Evolutionary conservation across 2,329 filamentous ascomycete species (phyloP).

Genomic region (Geosmithia morbida): DNA sequence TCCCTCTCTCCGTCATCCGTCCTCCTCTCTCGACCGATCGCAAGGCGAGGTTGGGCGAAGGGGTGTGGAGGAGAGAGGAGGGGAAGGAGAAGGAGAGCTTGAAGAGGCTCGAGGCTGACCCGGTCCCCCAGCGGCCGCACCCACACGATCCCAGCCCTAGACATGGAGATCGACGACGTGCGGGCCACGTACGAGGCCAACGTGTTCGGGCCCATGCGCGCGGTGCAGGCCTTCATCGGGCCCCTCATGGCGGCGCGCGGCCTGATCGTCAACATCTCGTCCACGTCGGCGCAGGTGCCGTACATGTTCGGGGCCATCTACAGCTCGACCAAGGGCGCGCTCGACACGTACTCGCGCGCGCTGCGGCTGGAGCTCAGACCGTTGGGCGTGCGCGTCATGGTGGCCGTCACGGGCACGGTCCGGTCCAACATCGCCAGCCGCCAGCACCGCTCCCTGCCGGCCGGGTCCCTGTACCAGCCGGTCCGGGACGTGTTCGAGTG

Average conservation of each 20-base stretch:
- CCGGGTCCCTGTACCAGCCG: slow-evolving; percentile 30
- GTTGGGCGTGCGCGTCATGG: slow-evolving; percentile 41
- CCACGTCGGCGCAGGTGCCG: slow-evolving; percentile 31
- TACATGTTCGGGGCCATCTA: slow-evolving; percentile 40
- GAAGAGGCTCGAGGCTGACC: background rate
- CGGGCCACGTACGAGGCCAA: slow-evolving; percentile 41
- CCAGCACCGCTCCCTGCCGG: slow-evolving; percentile 23
- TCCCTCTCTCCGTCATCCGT: background rate
- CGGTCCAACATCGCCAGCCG: slow-evolving; percentile 31
- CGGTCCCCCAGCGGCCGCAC: slow-evolving; percentile 30
- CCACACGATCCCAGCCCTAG: slow-evolving; percentile 34
- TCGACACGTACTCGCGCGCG: slow-evolving; percentile 36
- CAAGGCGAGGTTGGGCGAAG: too few species aligned
- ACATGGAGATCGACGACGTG: slow-evolving; percentile 36
- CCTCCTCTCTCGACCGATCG: too few species aligned
- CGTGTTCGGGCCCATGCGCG: slow-evolving; percentile 42
- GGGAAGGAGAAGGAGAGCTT: background rate
- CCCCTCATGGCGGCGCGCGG: slow-evolving; percentile 34
- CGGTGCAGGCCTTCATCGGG: slow-evolving; percentile 32
- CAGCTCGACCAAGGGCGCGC: slow-evolving; percentile 39
- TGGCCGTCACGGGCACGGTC: slow-evolving; percentile 39
- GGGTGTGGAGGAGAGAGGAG: background rate
- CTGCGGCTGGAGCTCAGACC: slow-evolving; percentile 38
- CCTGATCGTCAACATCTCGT: slow-evolving; percentile 40
- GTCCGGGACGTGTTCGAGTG: slow-evolving; percentile 29